Conservation (phyloP, 176 grass and related monocot species). For the Aegilops sharonensis region DNA sequence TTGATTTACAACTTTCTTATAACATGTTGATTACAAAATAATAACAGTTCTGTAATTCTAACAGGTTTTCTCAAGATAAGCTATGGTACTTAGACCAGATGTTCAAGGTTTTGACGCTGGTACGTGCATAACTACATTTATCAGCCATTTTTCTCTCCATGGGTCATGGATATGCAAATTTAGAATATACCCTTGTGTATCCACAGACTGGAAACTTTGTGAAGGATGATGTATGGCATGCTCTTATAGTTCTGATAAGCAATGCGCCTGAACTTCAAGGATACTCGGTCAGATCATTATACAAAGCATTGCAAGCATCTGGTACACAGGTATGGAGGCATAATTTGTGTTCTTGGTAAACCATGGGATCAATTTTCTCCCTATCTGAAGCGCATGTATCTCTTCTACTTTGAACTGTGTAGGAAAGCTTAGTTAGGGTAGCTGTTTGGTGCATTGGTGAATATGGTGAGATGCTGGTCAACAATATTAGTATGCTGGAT, state of each 20-base stretch:
- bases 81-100: slow-evolving; percentile 97
- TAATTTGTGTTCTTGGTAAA: slow-evolving; percentile 30
- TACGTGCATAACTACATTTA: slow-evolving; percentile 44
- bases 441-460: slow-evolving; percentile 98
- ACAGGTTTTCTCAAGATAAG: slow-evolving; percentile 96
- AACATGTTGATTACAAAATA: slow-evolving; percentile 16
- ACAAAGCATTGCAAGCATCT: slow-evolving; percentile 68
- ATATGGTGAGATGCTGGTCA: slow-evolving; percentile 99
- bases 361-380: slow-evolving; percentile 10
- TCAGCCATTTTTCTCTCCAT: neutral
- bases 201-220: slow-evolving; percentile 82
- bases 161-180: neutral
- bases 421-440: slow-evolving; percentile 97
- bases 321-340: slow-evolving; percentile 64
- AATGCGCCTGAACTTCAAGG: slow-evolving; percentile 97
- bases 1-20: neutral
- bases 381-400: slow-evolving; percentile 21
- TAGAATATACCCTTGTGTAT: slow-evolving; percentile 13
- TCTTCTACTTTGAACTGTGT: slow-evolving; percentile 41
- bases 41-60: slow-evolving; percentile 32
- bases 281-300: slow-evolving; percentile 90
- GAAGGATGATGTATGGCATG: slow-evolving; percentile 98
- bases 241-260: slow-evolving; percentile 83
- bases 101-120: slow-evolving; percentile 97
- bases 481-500: slow-evolving; percentile 70